Base-by-base conservation (phyloP, 345 rosid species). In the Salix koriyanagi region DNA sequence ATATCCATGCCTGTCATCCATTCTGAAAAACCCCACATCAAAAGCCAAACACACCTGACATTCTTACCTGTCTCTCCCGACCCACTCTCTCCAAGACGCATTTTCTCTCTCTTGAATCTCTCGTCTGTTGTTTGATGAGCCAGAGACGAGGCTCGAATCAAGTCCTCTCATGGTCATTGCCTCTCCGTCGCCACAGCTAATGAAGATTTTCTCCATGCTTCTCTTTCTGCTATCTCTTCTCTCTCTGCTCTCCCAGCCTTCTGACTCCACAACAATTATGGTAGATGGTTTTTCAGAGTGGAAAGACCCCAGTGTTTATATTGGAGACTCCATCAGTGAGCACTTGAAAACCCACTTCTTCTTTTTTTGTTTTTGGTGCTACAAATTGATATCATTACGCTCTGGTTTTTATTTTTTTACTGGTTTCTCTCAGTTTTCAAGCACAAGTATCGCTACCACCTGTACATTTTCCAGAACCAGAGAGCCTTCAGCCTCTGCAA, bases 391-490 rank as follows among this genome's bases (percentile, higher is more conserved):
- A 77, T 0, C 46, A 42, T 68, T 5, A 58, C 37, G 9, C 34
- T 65, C 4, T 62, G 15, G 4, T 32, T 32, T 32, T 32, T 32
- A 5, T 32, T 74, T 65, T 10, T 23, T 23, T 13, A 28, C 21
- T 39, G 18, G 9, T 65, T 19, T 15, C 1, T 37, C n/a, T 37
- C 88, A 95, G 99, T 89, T 80, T 95, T 92, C 93, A 90, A 83
- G 73, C 97, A 89, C 86, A 89, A 90, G 91, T 79, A 89, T 69
- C 85, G 79, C 82, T 83, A 86, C 83, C 81, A 77, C 8, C 93
- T 95, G 78, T 93, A 89, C 92, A 95, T 95, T 85, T 93, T 96
- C 91, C 86, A 85, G 84, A 96, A 70, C 83, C 81, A 87, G 83
- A 83, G 86, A 82, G 99, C 98, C 74, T 93, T 88, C 84, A 77